Evolutionary conservation across 495 filamentous ascomycete genomes (phyloP).

Genomic region (Echria macrotheca): DNA sequence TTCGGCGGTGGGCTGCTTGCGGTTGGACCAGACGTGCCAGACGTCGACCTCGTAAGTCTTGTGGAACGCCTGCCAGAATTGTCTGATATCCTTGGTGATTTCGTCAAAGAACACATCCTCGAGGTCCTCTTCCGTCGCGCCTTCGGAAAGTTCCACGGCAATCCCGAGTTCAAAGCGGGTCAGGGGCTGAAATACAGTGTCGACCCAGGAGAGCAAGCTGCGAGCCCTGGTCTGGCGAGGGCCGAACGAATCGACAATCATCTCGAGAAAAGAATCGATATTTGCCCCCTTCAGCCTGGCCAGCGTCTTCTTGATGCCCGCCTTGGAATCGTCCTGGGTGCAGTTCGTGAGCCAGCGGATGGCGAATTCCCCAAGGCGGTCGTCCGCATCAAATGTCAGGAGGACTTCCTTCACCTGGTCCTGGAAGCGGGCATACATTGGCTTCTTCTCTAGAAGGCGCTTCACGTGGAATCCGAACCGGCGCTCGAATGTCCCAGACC

Average conservation of each 20-base stretch:
- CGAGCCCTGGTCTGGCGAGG: not conserved
- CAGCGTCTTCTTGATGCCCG: not conserved
- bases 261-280: not conserved
- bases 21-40: not conserved
- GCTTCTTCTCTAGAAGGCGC: not conserved
- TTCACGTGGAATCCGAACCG: not conserved
- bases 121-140: not conserved
- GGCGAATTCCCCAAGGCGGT: not conserved
- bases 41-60: not conserved
- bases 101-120: not conserved
- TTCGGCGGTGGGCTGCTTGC: not conserved
- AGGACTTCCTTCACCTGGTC: not conserved
- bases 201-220: not conserved
- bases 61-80: not conserved
- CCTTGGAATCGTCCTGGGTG: not conserved
- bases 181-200: not conserved
- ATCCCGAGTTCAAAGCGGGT: not conserved
- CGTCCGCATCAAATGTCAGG: not conserved
- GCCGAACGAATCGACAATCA: not conserved
- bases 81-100: not conserved
- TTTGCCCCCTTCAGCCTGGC: not conserved
- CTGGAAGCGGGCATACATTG: not conserved
- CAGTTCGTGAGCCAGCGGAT: not conserved
- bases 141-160: not conserved
- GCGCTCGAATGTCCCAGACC: not conserved